Evolutionary conservation across 257 asterid species (phyloP), one percentile per base, ranked within the genome.

Genomic region (Plantago ovata): DNA sequence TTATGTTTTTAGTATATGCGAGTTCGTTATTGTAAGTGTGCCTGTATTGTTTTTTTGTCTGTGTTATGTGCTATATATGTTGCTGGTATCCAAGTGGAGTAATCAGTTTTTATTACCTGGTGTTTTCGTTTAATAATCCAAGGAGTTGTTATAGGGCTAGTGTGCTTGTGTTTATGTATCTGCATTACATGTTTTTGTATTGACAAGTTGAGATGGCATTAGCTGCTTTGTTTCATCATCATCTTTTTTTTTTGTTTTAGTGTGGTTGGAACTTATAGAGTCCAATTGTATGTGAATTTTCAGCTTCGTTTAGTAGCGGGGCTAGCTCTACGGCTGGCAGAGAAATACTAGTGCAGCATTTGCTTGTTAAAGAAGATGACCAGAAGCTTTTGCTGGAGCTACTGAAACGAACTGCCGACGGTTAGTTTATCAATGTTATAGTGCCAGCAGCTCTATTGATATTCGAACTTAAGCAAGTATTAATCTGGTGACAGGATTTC

Each of bases 341-440:
- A 69, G 98, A 92, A 76, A 65, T 92, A 75, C 68, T 92, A 71
- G 94, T 92, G 55, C 96, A 92, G 77, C 98, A 92, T 75, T 77
- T 92, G 70, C 94, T 92, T 61, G 88, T 92, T 69, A 92, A 85
- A 82, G 95, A 88, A 82, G 90, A 84, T 58, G 95, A 92, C 67
- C 84, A 68, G 50, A 79, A 80, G 75, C 96, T 92, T 65, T 58
- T 88, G 76, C 72, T 79, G 28, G 91, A 88, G 71, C 83, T 92
- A 24, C 84, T 64, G 78, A 88, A 77, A 70, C 80, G 95, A 82
- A 78, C 66, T 64, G 56, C 77, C 53, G 78, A 67, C 76, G 98
- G 98, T 92, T 53, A 43, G 73, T 70, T 66, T 72, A 36, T 56
- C 1, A 38, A 36, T 45, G 42, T 38, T 44, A 21, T 16, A n/a